Evolutionary conservation across 2,329 filamentous ascomycete species (phyloP).

Genomic region (Botryotinia calthae): DNA sequence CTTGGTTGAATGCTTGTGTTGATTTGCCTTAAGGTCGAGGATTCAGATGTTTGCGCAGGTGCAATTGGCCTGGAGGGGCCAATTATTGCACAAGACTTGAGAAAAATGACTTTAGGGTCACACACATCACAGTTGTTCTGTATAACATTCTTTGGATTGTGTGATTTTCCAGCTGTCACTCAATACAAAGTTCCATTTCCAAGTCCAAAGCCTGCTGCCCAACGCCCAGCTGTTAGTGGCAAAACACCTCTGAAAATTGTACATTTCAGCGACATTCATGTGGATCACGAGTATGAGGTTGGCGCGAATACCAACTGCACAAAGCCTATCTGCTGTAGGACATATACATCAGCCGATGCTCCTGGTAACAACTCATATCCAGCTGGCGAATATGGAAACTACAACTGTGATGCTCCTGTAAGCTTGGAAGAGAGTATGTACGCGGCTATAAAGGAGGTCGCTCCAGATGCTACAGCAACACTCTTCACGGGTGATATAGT

Average conservation of each 20-base stretch:
- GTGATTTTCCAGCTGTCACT: conserved; percentile 39
- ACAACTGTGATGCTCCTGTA: conserved; percentile 42
- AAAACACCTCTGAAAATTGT: conserved; percentile 42
- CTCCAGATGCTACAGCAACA: conserved; percentile 36
- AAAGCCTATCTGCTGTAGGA: conserved; percentile 45
- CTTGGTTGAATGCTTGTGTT: not conserved
- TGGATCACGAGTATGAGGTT: conserved; percentile 42
- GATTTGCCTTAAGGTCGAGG: conserved; percentile 22
- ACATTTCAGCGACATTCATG: conserved; percentile 46
- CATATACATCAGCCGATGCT: conserved; percentile 40
- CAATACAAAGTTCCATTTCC: conserved; percentile 39
- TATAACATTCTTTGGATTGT: conserved; percentile 49
- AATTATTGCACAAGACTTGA: conserved; percentile 51
- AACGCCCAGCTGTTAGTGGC: conserved; percentile 40
- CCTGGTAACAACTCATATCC: conserved; percentile 41
- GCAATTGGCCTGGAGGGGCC: conserved; percentile 52
- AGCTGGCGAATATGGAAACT: conserved; percentile 42
- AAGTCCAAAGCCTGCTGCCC: conserved; percentile 38
- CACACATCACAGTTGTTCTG: conserved; percentile 53
- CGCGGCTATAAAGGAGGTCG: conserved; percentile 39
- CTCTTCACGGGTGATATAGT: conserved; percentile 45
- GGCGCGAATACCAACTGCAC: conserved; percentile 44
- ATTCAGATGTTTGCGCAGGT: conserved; percentile 44
- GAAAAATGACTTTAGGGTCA: conserved; percentile 48
- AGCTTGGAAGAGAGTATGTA: conserved; percentile 43